phyloP scores from a whole-genome alignment of 306 rosid genomes.

The Cucurbita maxima region DNA sequence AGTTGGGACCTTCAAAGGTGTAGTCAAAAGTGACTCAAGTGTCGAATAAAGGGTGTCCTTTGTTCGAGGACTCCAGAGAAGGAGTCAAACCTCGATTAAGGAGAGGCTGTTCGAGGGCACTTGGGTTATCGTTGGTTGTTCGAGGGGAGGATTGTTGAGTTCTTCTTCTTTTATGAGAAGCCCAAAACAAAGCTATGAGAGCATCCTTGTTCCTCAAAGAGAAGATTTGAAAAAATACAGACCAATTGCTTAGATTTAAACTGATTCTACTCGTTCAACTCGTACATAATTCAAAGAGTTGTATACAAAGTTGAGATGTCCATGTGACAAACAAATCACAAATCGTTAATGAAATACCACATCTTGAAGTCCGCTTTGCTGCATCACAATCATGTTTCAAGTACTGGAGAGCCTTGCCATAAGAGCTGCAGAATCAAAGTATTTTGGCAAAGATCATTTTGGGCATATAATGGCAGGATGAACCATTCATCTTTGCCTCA shows the following conservation, averaged over 20 bases:
- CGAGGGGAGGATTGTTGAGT: no score
- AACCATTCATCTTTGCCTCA: not conserved
- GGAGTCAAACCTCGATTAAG: no score
- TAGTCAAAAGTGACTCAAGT: no score
- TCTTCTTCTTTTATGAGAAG: no score
- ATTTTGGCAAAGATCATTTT: not conserved
- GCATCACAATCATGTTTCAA: not conserved
- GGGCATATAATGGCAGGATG: not conserved
- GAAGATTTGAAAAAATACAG: not conserved
- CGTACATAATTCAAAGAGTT: not conserved
- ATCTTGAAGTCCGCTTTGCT: not conserved
- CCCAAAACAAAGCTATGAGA: no score
- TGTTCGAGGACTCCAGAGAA: no score
- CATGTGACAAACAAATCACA: not conserved
- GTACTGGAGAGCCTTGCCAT: not conserved
- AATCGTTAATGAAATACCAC: not conserved
- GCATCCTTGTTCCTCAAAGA: not conserved
- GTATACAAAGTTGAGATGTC: not conserved
- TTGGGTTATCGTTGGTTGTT: no score
- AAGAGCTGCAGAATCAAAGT: not conserved
- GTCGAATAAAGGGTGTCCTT: no score
- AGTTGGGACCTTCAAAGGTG: no score
- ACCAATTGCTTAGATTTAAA: not conserved
- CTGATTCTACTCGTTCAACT: not conserved
- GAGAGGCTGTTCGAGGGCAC: no score